A percentile compares a stretch with the other conserved stretches of the same genome.
Conservation (phyloP, 257 asterid genomes). For the Linaria vulgaris region DNA sequence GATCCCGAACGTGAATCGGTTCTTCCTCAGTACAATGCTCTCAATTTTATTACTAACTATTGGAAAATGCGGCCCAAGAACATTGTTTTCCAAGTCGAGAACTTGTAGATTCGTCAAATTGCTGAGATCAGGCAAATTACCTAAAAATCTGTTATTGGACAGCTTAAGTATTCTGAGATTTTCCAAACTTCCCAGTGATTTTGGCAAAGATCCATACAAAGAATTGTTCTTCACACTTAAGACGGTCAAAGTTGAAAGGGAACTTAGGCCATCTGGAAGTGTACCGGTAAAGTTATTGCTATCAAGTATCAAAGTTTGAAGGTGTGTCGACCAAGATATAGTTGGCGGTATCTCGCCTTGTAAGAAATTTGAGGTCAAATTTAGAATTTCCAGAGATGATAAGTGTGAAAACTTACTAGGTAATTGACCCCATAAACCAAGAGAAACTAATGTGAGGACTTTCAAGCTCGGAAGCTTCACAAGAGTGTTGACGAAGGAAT, state of each 20-base stretch:
- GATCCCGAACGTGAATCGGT: constrained; percentile 57
- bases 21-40: constrained; percentile 53
- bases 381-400: constrained; percentile 69
- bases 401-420: constrained; percentile 48
- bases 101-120: constrained; percentile 66
- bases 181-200: constrained; percentile 44
- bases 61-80: constrained; percentile 76
- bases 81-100: constrained; percentile 60
- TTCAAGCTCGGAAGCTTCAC: constrained; percentile 56
- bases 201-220: constrained; percentile 56
- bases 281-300: constrained; percentile 63
- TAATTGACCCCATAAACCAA: constrained; percentile 79
- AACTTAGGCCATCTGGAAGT: constrained; percentile 50
- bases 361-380: constrained; percentile 73
- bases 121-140: constrained; percentile 75
- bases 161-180: constrained; percentile 64
- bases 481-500: constrained; percentile 55
- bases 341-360: constrained; percentile 47
- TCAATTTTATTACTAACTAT: constrained; percentile 42
- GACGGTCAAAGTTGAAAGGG: constrained; percentile 60
- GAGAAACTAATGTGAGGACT: constrained; percentile 78
- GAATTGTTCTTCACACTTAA: constrained; percentile 65
- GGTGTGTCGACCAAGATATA: constrained; percentile 45
- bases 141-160: constrained; percentile 65
- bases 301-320: constrained; percentile 68